Conservation (phyloP, 1,139 yeast species). For the Debaryomyces sp. region DNA sequence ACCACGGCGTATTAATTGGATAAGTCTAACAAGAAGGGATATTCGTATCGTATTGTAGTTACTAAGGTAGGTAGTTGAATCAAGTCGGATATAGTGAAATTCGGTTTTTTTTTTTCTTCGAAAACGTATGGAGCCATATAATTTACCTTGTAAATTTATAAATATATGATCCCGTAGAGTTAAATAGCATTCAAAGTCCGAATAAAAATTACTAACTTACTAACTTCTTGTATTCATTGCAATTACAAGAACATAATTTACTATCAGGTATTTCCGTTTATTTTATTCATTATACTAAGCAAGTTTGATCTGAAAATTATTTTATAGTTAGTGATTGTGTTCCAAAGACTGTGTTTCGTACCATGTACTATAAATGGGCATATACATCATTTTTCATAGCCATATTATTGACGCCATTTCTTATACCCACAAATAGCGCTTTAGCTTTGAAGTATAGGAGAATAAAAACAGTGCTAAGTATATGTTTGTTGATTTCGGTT, state of each 20-base stretch:
- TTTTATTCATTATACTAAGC: neutral
- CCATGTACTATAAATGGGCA: slow-evolving; percentile 24
- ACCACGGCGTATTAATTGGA: neutral
- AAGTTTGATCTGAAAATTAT: neutral
- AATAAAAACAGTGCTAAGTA: slow-evolving; percentile 16
- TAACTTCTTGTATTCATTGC: neutral
- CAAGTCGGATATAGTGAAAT: neutral
- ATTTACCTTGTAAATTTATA: neutral
- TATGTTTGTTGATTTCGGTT: slow-evolving; percentile 22
- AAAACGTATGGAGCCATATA: neutral
- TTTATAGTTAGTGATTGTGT: neutral
- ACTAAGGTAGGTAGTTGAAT: neutral
- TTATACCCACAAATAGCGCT: slow-evolving; percentile 17
- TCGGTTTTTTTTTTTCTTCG: slow-evolving; percentile 1
- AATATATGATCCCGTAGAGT: neutral
- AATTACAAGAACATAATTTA: neutral
- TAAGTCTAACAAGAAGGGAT: neutral
- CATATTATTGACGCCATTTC: slow-evolving; percentile 22
- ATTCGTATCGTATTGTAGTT: neutral
- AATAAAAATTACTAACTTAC: neutral
- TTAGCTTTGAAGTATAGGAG: slow-evolving; percentile 15
- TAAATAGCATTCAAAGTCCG: neutral
- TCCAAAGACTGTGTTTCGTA: neutral
- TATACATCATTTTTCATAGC: slow-evolving; percentile 21
- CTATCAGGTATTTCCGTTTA: neutral